Evolutionary conservation across 2,329 filamentous ascomycete species (phyloP).

Genomic region (Apiospora saccharicola): DNA sequence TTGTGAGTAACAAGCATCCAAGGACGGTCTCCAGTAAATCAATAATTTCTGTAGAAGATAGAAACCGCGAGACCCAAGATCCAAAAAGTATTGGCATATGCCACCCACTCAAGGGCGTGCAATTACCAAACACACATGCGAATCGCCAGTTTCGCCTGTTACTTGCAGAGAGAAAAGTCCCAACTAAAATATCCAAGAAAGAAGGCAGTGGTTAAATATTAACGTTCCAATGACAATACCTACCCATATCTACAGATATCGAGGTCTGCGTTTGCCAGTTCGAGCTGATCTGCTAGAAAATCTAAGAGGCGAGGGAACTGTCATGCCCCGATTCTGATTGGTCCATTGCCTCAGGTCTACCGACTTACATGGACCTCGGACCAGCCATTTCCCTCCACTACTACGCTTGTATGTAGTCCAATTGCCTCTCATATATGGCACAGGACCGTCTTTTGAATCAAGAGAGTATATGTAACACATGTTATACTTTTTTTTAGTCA

Average conservation of each 20-base stretch:
- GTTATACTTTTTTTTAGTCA: no score
- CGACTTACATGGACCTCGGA: background rate
- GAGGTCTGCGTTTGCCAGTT: background rate
- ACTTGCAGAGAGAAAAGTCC: background rate
- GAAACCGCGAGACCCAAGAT: no score
- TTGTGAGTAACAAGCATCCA: background rate
- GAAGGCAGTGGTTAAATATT: background rate
- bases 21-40: background rate
- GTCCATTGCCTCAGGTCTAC: background rate
- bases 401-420: background rate
- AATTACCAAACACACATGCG: background rate
- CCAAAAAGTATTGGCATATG: background rate
- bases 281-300: background rate
- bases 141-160: background rate
- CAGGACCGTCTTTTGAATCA: background rate
- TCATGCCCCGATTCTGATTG: slow-evolving; percentile 19
- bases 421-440: background rate
- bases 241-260: no score
- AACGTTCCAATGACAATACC: background rate
- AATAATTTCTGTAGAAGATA: no score
- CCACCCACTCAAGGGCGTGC: background rate
- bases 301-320: background rate
- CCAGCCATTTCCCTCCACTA: background rate
- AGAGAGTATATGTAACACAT: background rate
- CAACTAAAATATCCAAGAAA: background rate